Percentiles rank a stretch among this genome's conserved stretches.
Evolutionary conservation across 179 eudicot species (phyloP).

Genomic region (Amaranthus tricolor): DNA sequence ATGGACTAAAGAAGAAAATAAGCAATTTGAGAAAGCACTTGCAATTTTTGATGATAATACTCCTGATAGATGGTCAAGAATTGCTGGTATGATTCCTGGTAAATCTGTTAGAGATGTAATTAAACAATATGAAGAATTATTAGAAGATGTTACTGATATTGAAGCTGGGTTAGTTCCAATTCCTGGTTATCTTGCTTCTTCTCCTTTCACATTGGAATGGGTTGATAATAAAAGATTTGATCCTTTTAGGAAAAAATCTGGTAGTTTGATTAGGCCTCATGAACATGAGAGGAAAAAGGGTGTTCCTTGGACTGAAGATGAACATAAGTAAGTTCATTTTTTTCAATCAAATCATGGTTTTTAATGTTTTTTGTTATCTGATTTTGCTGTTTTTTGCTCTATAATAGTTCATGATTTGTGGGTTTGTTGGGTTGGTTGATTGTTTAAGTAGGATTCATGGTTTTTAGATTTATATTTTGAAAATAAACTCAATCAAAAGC

Average conservation of each 20-base stretch:
- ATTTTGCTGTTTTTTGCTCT: background rate
- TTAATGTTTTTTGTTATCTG: background rate
- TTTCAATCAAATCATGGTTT: background rate
- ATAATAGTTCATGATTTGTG: no score
- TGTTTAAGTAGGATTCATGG: no score
- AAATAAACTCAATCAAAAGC: no score
- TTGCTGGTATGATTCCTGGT: constrained; percentile 78
- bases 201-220: constrained; percentile 65
- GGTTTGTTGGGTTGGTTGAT: no score
- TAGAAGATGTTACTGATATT: constrained; percentile 71
- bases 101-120: constrained; percentile 66
- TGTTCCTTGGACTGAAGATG: constrained; percentile 94
- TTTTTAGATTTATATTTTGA: no score
- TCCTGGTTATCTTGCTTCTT: constrained; percentile 63
- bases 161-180: constrained; percentile 82
- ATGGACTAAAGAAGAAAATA: constrained; percentile 94
- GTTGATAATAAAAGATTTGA: constrained; percentile 40
- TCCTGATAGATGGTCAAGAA: constrained; percentile 70
- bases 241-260: constrained; percentile 42
- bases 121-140: constrained; percentile 58
- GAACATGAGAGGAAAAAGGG: constrained; percentile 92
- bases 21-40: constrained; percentile 73
- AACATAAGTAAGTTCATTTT: constrained; percentile 59
- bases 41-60: constrained; percentile 65
- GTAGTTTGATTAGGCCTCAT: constrained; percentile 33